Conservation (phyloP, 2,329 filamentous ascomycete genomes). For the Arthroderma sp. region DNA sequence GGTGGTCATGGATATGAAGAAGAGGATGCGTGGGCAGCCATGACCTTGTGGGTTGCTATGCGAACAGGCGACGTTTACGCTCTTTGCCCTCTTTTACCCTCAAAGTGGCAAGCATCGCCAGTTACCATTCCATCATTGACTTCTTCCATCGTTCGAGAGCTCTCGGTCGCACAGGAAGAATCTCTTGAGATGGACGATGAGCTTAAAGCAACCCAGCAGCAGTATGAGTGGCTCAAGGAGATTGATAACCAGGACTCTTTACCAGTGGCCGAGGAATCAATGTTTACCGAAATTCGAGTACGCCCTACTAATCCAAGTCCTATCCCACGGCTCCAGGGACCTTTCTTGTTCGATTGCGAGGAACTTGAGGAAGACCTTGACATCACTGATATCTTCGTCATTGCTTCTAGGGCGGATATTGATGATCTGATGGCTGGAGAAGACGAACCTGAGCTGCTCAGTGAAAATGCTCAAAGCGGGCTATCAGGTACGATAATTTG, state of each 20-base stretch:
- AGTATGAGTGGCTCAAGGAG: slow-evolving; percentile 48
- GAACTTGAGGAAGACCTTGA: slow-evolving; percentile 43
- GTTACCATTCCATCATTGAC: slow-evolving; percentile 71
- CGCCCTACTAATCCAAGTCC: slow-evolving; percentile 43
- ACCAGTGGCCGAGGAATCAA: slow-evolving; percentile 27
- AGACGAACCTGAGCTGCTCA: slow-evolving; percentile 31
- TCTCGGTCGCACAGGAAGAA: slow-evolving; percentile 36
- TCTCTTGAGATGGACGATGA: slow-evolving; percentile 34
- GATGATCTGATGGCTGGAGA: slow-evolving; percentile 42
- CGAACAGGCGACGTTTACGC: slow-evolving; percentile 85
- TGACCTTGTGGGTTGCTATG: slow-evolving; percentile 98
- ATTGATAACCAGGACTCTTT: slow-evolving; percentile 41
- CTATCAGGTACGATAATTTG: slow-evolving; percentile 48
- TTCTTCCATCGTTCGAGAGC: slow-evolving; percentile 66
- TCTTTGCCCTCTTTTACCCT: slow-evolving; percentile 76
- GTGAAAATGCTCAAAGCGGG: slow-evolving; percentile 37
- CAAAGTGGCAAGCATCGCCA: slow-evolving; percentile 67
- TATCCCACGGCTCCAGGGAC: slow-evolving; percentile 51
- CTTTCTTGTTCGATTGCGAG: slow-evolving; percentile 43
- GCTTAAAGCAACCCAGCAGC: slow-evolving; percentile 39
- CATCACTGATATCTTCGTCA: slow-evolving; percentile 49
- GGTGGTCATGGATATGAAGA: slow-evolving; percentile 53
- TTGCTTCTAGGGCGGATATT: slow-evolving; percentile 41
- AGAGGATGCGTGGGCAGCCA: slow-evolving; percentile 69
- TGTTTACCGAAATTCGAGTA: slow-evolving; percentile 41